Conservation (phyloP, 768 basidiomycete genomes). For the Lactarius evosmus region DNA sequence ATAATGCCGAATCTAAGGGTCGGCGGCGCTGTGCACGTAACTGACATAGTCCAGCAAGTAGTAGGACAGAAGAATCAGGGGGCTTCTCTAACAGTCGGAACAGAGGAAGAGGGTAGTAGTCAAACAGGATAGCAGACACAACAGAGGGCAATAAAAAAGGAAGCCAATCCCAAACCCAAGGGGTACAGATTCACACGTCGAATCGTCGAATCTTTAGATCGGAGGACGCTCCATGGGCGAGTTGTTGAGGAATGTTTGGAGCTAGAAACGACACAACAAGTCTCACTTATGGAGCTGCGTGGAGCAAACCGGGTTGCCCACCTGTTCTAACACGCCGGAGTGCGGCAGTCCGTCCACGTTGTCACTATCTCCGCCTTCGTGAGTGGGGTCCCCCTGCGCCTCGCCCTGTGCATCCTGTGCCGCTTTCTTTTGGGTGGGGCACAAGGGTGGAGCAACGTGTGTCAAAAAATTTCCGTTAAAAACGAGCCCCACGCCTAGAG, state of each 20-base stretch:
- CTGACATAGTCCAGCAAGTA: neutral
- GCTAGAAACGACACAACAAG: neutral
- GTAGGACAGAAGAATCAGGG: neutral
- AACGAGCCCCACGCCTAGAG: too few relatives aligned
- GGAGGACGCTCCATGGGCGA: constrained; percentile 22
- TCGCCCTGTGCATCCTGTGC: constrained; percentile 23
- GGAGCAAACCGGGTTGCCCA: neutral
- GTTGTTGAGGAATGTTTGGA: constrained; percentile 21
- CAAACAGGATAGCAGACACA: constrained; percentile 24
- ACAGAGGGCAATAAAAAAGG: constrained; percentile 10
- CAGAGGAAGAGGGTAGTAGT: neutral
- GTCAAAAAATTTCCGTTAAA: too few relatives aligned
- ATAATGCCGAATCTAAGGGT: constrained; percentile 1
- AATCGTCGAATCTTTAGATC: constrained; percentile 7
- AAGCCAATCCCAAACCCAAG: neutral
- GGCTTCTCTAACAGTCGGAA: constrained; percentile 3
- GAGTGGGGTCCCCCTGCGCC: constrained; percentile 19
- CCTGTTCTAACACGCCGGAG: constrained; percentile 25
- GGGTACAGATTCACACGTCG: neutral
- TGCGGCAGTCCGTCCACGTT: constrained; percentile 21
- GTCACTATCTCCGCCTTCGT: constrained; percentile 24
- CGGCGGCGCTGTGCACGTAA: neutral
- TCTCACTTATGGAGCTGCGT: neutral
- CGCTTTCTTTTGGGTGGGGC: neutral
- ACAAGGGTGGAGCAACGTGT: neutral